Evolutionary conservation across 371 early-diverging fungal genomes (phyloP).

Genomic region (Blakeslea trispora): DNA sequence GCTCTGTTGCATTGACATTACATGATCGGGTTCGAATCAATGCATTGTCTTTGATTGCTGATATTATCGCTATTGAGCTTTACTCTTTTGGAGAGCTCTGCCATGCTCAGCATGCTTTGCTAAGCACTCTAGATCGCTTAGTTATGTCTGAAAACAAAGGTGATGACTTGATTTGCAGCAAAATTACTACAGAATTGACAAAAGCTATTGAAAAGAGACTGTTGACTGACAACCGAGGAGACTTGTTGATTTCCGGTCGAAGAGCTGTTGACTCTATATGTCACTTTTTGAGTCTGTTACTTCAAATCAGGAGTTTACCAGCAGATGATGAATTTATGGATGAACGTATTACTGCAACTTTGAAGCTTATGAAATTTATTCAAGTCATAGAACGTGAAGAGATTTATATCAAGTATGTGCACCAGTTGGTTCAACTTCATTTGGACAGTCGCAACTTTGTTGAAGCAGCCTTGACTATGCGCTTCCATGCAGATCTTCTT

Average conservation of each 20-base stretch:
- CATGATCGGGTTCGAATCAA: constrained; percentile 60
- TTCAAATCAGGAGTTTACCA: constrained; percentile 64
- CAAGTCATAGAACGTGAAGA: constrained; percentile 63
- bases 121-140: constrained; percentile 64
- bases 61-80: constrained; percentile 66
- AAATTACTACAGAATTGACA: constrained; percentile 37
- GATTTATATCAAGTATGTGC: constrained; percentile 75
- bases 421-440: constrained; percentile 66
- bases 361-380: constrained; percentile 69
- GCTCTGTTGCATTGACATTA: constrained; percentile 60
- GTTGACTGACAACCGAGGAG: constrained; percentile 18
- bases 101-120: constrained; percentile 58
- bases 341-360: constrained; percentile 62
- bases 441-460: constrained; percentile 58
- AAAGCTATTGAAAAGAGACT: constrained; percentile 32
- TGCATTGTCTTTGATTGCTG: constrained; percentile 60
- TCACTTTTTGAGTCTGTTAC: constrained; percentile 56
- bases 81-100: constrained; percentile 50
- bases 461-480: constrained; percentile 73
- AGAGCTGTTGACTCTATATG: constrained; percentile 57
- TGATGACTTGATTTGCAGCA: constrained; percentile 41
- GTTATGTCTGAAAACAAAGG: constrained; percentile 63
- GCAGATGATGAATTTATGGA: constrained; percentile 63
- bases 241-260: constrained; percentile 26
- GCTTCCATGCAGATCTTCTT: constrained; percentile 70